Evolutionary conservation across 2,329 filamentous ascomycete genomes (phyloP), one percentile per base, ranked within the genome.

Genomic region (Fusarium verrucosum): DNA sequence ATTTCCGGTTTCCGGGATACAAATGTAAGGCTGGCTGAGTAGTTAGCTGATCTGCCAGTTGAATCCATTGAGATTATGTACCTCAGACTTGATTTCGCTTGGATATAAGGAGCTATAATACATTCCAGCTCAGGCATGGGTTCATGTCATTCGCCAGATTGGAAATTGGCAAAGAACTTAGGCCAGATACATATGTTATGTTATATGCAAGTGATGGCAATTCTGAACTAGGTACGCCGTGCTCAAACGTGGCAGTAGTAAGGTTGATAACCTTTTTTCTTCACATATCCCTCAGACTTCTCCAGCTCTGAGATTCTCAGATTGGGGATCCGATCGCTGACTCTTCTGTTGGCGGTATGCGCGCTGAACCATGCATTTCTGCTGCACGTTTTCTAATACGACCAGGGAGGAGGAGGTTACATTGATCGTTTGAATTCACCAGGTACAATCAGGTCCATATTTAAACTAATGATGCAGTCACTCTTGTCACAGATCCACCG

Each of bases 281-380:
- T 0, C 55, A 42, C 32, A 58, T 58, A 0, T 58, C 17, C 1
- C 1, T 42, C 58, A 0, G 36, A 57, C 7, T 57, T 36, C 2
- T 58, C 55, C 0, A 58, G 10, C 5, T 58, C 42, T 22, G 37
- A 17, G 2, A 58, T 25, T 2, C 58, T 58, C 2, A 42, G 37
- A 7, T 58, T 58, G 14, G 58, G 5, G 1, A 58, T 9, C 58
- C 52, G 6, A 58, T 58, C 1, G 52, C 52, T 1, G 52, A 58
- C 5, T 58, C 55, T 58, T 58, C 10, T 52, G 55, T 10, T 58
- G 52, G 0, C 55, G 55, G 11, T 58, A 58, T 8, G 55, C 55
- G 8, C 55, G 55, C 20, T 58, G 55, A 3, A 52, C 55, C 52
- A 58, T 58, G 0, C 55, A 52, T 4, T 58, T 58, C 10, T 58